phyloP scores from a whole-genome alignment of 306 rosid genomes.

The Vigna trinervia region DNA sequence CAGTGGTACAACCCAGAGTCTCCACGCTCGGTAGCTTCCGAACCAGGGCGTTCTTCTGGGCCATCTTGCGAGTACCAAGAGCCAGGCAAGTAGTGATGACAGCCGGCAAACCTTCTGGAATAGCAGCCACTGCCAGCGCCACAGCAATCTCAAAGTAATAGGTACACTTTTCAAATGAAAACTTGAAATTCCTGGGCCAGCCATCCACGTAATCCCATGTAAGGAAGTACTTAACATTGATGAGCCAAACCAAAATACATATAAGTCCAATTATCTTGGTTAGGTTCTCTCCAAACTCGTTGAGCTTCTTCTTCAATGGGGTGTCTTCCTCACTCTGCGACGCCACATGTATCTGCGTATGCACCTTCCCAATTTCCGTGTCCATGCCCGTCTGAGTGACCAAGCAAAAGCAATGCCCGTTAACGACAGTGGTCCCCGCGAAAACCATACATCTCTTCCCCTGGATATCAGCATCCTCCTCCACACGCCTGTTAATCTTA shows the following conservation, averaged over 20 bases:
- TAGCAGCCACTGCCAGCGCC: slow-evolving; percentile 70
- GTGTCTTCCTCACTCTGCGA: slow-evolving; percentile 76
- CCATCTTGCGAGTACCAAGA: slow-evolving; percentile 66
- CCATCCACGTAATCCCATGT: slow-evolving; percentile 61
- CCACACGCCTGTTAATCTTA: slow-evolving; percentile 52
- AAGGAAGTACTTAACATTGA: slow-evolving; percentile 64
- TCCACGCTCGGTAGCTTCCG: slow-evolving; percentile 74
- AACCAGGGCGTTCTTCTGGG: slow-evolving; percentile 72
- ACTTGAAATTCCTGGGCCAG: slow-evolving; percentile 60
- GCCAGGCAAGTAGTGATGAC: slow-evolving; percentile 65
- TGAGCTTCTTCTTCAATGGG: slow-evolving; percentile 80
- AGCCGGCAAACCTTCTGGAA: slow-evolving; percentile 67
- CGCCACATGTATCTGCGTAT: slow-evolving; percentile 73
- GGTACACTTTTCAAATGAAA: slow-evolving; percentile 66
- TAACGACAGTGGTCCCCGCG: slow-evolving; percentile 77
- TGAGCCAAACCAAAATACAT: slow-evolving; percentile 61
- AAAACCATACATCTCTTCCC: slow-evolving; percentile 68
- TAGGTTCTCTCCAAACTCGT: slow-evolving; percentile 59
- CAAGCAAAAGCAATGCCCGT: slow-evolving; percentile 75
- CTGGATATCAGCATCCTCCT: slow-evolving; percentile 59
- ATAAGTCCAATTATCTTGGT: slow-evolving; percentile 60
- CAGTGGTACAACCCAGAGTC: slow-evolving; percentile 68
- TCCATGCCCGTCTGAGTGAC: slow-evolving; percentile 75
- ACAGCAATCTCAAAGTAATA: slow-evolving; percentile 72
- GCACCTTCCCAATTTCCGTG: slow-evolving; percentile 82